Percentiles rank a stretch among this genome's conserved stretches.
Conservation (phyloP, 2,329 filamentous ascomycete genomes). For the Phaeosphaeria sp. region DNA sequence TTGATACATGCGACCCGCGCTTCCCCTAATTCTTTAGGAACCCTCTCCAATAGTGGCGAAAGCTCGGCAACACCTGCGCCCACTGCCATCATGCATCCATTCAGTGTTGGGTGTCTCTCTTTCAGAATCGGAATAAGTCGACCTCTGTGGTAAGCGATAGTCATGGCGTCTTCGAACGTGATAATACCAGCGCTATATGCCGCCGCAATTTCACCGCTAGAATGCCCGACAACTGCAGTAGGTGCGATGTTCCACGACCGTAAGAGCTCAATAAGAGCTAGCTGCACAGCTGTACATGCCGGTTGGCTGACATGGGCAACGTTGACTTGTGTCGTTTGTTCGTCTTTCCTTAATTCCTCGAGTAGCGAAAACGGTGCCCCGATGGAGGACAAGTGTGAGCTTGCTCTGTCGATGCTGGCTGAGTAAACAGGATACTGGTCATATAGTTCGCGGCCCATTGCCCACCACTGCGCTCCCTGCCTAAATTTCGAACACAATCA, state of each 20-base stretch:
- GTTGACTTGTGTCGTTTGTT: slow-evolving; percentile 23
- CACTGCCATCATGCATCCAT: slow-evolving; percentile 33
- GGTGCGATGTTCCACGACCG: slow-evolving; percentile 32
- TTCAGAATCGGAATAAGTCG: slow-evolving; percentile 27
- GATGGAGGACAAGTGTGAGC: slow-evolving; percentile 4
- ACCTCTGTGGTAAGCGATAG: slow-evolving; percentile 35
- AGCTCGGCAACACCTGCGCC: slow-evolving; percentile 21
- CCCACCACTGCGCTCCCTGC: slow-evolving; percentile 44
- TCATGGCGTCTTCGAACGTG: slow-evolving; percentile 26
- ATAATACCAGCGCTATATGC: slow-evolving; percentile 35
- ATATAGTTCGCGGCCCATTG: slow-evolving; percentile 35
- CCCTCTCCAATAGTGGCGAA: slow-evolving; percentile 18
- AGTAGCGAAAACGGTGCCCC: slow-evolving; percentile 13
- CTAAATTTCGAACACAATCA: not conserved
- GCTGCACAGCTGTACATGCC: slow-evolving; percentile 36
- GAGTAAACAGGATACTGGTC: slow-evolving; percentile 13
- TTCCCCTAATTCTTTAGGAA: slow-evolving; percentile 11
- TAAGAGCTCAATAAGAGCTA: slow-evolving; percentile 35
- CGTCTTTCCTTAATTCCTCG: slow-evolving; percentile 29
- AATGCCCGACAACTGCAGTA: slow-evolving; percentile 36
- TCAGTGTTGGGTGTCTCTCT: slow-evolving; percentile 18
- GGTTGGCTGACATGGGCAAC: slow-evolving; percentile 33
- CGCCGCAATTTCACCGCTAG: slow-evolving; percentile 39
- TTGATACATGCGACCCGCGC: slow-evolving; percentile 45
- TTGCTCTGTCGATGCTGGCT: slow-evolving; percentile 7